Evolutionary conservation across 257 asterid species (phyloP), one percentile per base, ranked within the genome.

Genomic region (Catharanthus roseus): DNA sequence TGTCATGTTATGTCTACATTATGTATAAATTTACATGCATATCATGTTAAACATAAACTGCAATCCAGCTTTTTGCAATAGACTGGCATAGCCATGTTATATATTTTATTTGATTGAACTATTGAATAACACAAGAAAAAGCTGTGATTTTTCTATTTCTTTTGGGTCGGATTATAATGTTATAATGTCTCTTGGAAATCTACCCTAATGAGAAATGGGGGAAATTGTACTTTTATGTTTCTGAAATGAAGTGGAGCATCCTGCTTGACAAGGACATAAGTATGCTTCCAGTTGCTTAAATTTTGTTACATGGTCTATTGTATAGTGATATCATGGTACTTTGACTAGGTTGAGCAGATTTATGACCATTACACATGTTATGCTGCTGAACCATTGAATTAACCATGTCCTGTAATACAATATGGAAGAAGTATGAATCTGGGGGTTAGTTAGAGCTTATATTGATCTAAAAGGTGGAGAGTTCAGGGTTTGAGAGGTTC

Each of bases 241-340:
- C 65, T 58, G 5, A 29, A 41, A 29, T 58, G 65, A 58, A 18
- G 23, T 58, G 21, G 39, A 11, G 24, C 41, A 38, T 38, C 42
- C 3, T 12, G 10, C 34, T 10, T 33, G 24, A 33, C 44, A 18
- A 1, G 42, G 44, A 33, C 26, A 33, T 60, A 12, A 31, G n/a
- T 44, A 33, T n/a, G 12, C 64, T 33, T 68, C 50, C 64, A 68
- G 57, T 68, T 68, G 34, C 36, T 68, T 68, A 36, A 51, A 16
- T 33, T 10, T 31, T 51, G 68, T 15, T 21, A 50, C 21, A 68
- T 68, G 45, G 29, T 68, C 47, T 68, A n/a, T 53, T 33, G 10
- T 21, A 11, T 50, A 34, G 57, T 68, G 41, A 68, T 42, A 8
- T 31, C 42, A 33, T 33, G 72, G 50, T 68, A 11, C 49, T 50